Percentiles rank a stretch among this genome's conserved stretches.
These are phyloP conservation scores for Monilinia fructigena DNA, from an alignment of 2,329 filamentous ascomycete genomes.

Conservation along the genomic window DNA sequence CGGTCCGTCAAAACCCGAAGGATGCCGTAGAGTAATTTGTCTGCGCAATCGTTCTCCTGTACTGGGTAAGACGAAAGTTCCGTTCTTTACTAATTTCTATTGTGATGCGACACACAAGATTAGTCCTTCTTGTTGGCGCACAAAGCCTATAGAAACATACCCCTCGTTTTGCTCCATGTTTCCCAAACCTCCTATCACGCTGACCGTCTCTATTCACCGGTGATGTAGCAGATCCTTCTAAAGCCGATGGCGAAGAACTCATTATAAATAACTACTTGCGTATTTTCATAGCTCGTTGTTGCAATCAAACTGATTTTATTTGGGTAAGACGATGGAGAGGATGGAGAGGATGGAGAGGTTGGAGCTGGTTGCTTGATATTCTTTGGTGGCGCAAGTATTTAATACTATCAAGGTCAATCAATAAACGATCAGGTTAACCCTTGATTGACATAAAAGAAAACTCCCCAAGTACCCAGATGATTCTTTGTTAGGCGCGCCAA, in stretches of 20 bases:
- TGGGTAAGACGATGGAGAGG: too few relatives aligned
- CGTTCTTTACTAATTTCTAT: constrained; percentile 70
- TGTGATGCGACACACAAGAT: constrained; percentile 8
- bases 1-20: constrained; percentile 41
- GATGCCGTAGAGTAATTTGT: constrained; percentile 70
- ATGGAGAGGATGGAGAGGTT: not conserved
- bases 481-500: constrained; percentile 5
- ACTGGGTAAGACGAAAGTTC: constrained; percentile 80
- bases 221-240: constrained; percentile 4
- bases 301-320: not conserved
- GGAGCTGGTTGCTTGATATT: not conserved
- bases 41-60: constrained; percentile 83
- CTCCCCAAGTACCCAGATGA: not conserved
- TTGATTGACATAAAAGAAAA: too few relatives aligned
- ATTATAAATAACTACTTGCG: constrained; percentile 2
- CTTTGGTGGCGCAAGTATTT: constrained; percentile 2
- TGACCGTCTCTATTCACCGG: constrained; percentile 16
- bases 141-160: constrained; percentile 26
- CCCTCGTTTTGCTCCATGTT: constrained; percentile 19
- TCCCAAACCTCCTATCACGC: constrained; percentile 20
- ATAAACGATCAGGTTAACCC: not conserved
- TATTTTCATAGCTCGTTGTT: constrained; percentile 20
- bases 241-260: constrained; percentile 19
- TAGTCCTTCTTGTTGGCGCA: constrained; percentile 30
- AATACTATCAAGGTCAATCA: not conserved